Evolutionary conservation across 345 rosid genomes (phyloP).

Genomic region (Excoecaria cochinchinensis): DNA sequence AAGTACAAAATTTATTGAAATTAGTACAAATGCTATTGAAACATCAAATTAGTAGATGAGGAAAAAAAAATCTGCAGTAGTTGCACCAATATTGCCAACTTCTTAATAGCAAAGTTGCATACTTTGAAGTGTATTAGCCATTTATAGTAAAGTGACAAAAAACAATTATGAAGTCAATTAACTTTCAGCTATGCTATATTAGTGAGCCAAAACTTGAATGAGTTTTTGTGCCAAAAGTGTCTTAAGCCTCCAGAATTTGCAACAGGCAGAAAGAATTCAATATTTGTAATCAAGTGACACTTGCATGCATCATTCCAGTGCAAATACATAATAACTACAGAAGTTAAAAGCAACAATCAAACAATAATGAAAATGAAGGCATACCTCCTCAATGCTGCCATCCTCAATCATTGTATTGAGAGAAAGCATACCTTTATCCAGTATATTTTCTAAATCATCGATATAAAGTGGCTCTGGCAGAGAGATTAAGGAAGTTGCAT

Average conservation of each 20-base stretch:
- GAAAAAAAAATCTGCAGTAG: background rate
- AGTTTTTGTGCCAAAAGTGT: background rate
- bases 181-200: background rate
- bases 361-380: background rate
- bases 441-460: constrained; percentile 63
- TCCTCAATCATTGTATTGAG: constrained; percentile 73
- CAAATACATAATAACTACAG: background rate
- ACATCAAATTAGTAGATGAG: background rate
- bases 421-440: constrained; percentile 54
- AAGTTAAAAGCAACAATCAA: background rate
- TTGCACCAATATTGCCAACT: background rate
- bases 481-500: background rate
- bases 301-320: background rate
- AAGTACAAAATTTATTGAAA: constrained; percentile 7
- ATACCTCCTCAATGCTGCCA: constrained; percentile 85
- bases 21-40: background rate
- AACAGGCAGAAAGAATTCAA: background rate
- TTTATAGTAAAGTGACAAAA: background rate
- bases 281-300: background rate
- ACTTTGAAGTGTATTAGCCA: background rate
- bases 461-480: constrained; percentile 59
- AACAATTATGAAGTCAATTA: background rate
- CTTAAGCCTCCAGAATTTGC: too few species aligned
- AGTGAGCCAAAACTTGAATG: background rate
- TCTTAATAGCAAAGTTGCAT: background rate